Evolutionary conservation across 441 rosid genomes (phyloP).

Genomic region (Gossypium trilobum): DNA sequence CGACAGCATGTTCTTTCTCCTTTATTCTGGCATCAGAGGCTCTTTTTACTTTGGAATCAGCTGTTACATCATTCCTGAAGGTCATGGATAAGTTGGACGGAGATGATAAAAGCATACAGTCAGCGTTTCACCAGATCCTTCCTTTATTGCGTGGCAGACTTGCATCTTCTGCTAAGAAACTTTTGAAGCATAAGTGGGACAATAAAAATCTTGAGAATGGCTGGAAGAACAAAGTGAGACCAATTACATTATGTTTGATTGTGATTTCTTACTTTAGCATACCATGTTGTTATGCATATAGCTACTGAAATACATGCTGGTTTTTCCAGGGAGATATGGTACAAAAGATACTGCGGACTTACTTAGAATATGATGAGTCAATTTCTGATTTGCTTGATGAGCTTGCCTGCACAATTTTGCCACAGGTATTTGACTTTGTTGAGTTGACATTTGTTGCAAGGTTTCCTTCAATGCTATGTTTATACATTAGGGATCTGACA

Average conservation of each 20-base stretch:
- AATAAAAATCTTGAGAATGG: slow-evolving; percentile 46
- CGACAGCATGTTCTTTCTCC: slow-evolving; percentile 66
- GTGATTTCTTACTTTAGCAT: slow-evolving; percentile 1
- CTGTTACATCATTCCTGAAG: slow-evolving; percentile 37
- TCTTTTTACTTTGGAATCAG: slow-evolving; percentile 56
- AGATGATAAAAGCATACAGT: slow-evolving; percentile 22
- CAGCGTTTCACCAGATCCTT: slow-evolving; percentile 30
- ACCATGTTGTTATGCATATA: not conserved
- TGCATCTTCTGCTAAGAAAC: slow-evolving; percentile 58
- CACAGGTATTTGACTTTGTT: slow-evolving; percentile 39
- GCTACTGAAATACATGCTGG: slow-evolving; percentile 9
- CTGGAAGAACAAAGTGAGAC: slow-evolving; percentile 66
- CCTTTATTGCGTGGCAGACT: slow-evolving; percentile 37
- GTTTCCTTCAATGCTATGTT: not conserved
- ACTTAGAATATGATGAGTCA: slow-evolving; percentile 53
- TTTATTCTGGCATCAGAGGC: slow-evolving; percentile 58
- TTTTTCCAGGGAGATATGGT: slow-evolving; percentile 58
- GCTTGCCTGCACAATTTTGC: slow-evolving; percentile 59
- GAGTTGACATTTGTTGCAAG: slow-evolving; percentile 5
- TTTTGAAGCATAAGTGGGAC: slow-evolving; percentile 54
- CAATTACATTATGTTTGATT: slow-evolving; percentile 16
- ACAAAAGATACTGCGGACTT: slow-evolving; percentile 55
- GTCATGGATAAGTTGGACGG: slow-evolving; percentile 33
- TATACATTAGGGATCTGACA: not conserved
- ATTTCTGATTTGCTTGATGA: slow-evolving; percentile 56